A percentile compares a stretch with the other conserved stretches of the same genome.
These are phyloP conservation scores for Candida ortonii DNA, from an alignment of 805 yeast genomes.

Conservation along the genomic window DNA sequence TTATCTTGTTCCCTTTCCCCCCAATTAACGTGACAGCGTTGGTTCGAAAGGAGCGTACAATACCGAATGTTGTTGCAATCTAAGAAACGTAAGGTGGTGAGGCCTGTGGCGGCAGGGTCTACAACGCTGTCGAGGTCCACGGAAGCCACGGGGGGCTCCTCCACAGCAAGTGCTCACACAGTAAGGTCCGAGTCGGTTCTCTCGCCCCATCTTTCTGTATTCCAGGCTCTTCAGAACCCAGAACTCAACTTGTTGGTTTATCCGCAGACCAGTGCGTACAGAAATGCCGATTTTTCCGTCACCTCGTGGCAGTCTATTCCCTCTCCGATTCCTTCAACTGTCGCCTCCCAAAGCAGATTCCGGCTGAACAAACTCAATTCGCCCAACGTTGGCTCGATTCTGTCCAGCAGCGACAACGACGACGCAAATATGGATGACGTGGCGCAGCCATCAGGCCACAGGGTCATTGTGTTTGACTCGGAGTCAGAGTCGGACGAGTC, in stretches of 20 bases:
- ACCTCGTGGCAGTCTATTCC: conserved; percentile 37
- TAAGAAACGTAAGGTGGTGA: conserved; percentile 12
- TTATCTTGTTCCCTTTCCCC: too few relatives aligned
- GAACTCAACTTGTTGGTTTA: conserved; percentile 23
- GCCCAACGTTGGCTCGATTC: conserved; percentile 30
- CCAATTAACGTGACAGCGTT: too few relatives aligned
- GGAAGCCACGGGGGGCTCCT: too few relatives aligned
- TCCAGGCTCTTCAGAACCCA: conserved; percentile 34
- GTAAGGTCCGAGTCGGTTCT: conserved; percentile 8
- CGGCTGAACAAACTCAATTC: conserved; percentile 14
- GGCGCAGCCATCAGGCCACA: conserved; percentile 14
- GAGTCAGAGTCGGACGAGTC: conserved; percentile 20
- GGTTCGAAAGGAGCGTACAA: too few relatives aligned
- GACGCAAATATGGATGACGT: conserved; percentile 20
- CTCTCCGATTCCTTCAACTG: conserved; percentile 2
- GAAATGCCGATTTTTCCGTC: conserved; percentile 30
- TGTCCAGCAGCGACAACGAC: conserved; percentile 35
- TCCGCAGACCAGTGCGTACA: conserved; percentile 7
- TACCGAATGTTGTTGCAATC: conserved; percentile 16
- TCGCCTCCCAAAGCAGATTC: conserved; percentile 3
- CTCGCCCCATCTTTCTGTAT: conserved; percentile 34
- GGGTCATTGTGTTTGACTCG: conserved; percentile 25
- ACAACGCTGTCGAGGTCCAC: too few relatives aligned
- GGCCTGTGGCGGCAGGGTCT: too few relatives aligned
- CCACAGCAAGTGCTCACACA: conserved; percentile 1